Evolutionary conservation across 2,329 filamentous ascomycete species (phyloP), one percentile per base, ranked within the genome.

Genomic region (Pseudogymnoascus sp.): DNA sequence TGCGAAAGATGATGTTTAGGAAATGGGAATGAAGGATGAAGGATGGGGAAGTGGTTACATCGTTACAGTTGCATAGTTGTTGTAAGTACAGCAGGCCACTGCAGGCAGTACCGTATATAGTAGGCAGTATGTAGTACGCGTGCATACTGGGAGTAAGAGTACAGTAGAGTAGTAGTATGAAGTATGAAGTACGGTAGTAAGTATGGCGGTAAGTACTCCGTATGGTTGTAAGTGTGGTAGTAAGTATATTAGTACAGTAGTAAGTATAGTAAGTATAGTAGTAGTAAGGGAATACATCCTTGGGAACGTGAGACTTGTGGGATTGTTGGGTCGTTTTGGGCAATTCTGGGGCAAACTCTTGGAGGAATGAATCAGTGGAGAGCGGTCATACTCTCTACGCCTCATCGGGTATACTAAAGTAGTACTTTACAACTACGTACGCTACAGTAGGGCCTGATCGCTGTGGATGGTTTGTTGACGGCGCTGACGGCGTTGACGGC

Each of bases 351-450:
- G 36, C 21, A 21, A 21, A 21, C 21, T 21, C 21, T 21, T 4
- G 21, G 36, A 39, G 15, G n/a, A 39, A 15, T 21, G 21, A 21
- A 21, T 4, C 36, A 39, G 39, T 41, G 39, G 39, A 21, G 39
- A 44, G 41, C 41, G 21, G 41, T 44, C 41, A 44, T 44, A 44
- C 41, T 44, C 41, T 27, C 41, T 27, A 44, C 41, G 41, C 41
- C 48, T 55, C 29, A 55, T 55, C 29, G 48, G 29, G 48, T 33
- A 33, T 33, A 55, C 48, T 55, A 55, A 55, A 55, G n/a, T 7
- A 17, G 48, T 55, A 33, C 9, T 35, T 13, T 21, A 21, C 21
- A 21, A 21, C 21, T 21, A n/a, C n/a, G n/a, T n/a, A n/a, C n/a
- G n/a, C n/a, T n/a, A 21, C 21, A 21, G 21, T 21, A 21, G 21